Evolutionary conservation across 163 green algal species (phyloP), one percentile per base, ranked within the genome.

Genomic region (Scenedesmus sp.): DNA sequence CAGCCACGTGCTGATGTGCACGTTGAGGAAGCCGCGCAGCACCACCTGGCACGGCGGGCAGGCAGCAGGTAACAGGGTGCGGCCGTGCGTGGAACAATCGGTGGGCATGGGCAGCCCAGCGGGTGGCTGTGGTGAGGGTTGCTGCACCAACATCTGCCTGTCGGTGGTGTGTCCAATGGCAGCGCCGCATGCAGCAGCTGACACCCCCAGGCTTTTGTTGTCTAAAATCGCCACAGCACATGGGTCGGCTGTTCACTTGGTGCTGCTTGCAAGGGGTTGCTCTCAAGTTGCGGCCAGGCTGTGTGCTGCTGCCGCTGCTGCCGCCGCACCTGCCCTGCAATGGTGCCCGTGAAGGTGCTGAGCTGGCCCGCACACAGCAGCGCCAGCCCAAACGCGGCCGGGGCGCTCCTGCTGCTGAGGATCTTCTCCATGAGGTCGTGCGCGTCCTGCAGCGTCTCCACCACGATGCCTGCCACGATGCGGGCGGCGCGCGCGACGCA

Each of bases 401-500:
- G 94, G 1, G 94, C 95, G 22, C 93, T 83, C 35, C 80, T 91
- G 80, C 78, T 94, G 83, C 80, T 93, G 15, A 97, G 88, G 43
- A 94, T 93, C 35, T 93, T 92, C 82, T 97, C 95, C 92, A 97
- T 96, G 26, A 96, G 81, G 73, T 97, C 94, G 53, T 97, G 95
- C 44, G 94, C 94, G 40, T 94, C 95, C 88, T 97, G 94, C 13
- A 96, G 90, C 22, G 94, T 96, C 83, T 94, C 86, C 35, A 96
- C 94, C 5, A 92, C 88, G 10, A 96, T 91, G 35, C 94, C 94
- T 95, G 90, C 1, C n/a, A n/a, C n/a, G n/a, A n/a, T n/a, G n/a
- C n/a, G n/a, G n/a, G n/a, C n/a, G n/a, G n/a, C n/a, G n/a, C n/a
- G n/a, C n/a, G n/a, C n/a, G n/a, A n/a, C n/a, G n/a, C n/a, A n/a